Base-by-base conservation (phyloP, 768 basidiomycete species). In the Botryobasidium botryosum region DNA sequence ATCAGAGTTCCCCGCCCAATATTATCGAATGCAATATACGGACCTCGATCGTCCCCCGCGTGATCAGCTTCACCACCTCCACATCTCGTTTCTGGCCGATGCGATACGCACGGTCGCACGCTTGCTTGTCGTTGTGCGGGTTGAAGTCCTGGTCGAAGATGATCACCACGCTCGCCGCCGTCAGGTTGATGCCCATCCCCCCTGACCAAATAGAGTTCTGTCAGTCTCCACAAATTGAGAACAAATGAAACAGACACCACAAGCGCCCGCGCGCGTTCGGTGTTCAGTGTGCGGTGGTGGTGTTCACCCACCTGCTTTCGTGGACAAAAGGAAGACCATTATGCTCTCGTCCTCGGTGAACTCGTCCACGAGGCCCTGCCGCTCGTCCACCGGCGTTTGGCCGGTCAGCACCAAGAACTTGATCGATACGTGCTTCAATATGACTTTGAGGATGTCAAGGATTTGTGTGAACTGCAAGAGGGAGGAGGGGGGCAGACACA, bases 61-160 rank as follows among this genome's bases (percentile, higher is more conserved):
- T 81, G 52, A 97, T 87, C 8, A 97, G 69, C 58, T 92, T 94
- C 56, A 96, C 75, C 5, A 97, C 87, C 26, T 92, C 87, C 7
- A 97, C 92, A 51, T 92, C 79, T 41, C 79, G 75, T 57, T 84
- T 87, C 61, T 94, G 90, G 20, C 88, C 92, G 51, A 99, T 94
- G 23, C 94, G 81, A 61, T 96, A 97, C 21, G 90, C 90, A 27
- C 94, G 77, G 61, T 99, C 94, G 48, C 92, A 88, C 1, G 94
- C 94, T 63, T 99, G 94, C 49, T 82, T 76, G 62, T 97, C 94
- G 59, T 99, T 99, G 63, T 88, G 85, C 3, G 85, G 85, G 59
- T 97, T 97, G 63, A 96, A 99, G 59, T 97, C 92, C 57, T 92
- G 90, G 58, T 99, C 92, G 57, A 90, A 94, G 47, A 90, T 82